These are phyloP conservation scores for Fragilaria radians DNA, from an alignment of 108 stramenopile genomes.

Conservation along the genomic window DNA sequence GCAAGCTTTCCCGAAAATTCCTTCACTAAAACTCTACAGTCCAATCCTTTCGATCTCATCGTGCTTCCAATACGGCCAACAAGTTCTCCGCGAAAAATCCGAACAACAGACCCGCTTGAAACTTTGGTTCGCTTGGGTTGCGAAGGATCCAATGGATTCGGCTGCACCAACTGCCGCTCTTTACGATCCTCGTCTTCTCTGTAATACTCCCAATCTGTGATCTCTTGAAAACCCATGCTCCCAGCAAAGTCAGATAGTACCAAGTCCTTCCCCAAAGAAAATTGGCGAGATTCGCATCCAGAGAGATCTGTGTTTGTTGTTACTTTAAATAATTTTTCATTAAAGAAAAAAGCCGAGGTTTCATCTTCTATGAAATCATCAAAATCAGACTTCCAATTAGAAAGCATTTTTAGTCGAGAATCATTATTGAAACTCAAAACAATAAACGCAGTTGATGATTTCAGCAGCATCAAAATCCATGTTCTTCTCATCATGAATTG, in stretches of 20 bases:
- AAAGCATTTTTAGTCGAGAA: too few relatives aligned
- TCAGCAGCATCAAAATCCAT: too few relatives aligned
- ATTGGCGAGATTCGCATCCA: constrained; percentile 42
- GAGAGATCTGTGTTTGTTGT: constrained; percentile 53
- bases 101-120: constrained; percentile 63
- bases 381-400: too few relatives aligned
- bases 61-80: constrained; percentile 36
- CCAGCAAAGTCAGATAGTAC: constrained; percentile 62
- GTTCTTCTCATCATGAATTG: too few relatives aligned
- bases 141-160: constrained; percentile 59
- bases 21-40: constrained; percentile 61
- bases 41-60: constrained; percentile 51
- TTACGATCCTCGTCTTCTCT: constrained; percentile 22
- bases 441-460: too few relatives aligned
- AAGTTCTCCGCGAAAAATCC: constrained; percentile 73
- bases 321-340: neutral
- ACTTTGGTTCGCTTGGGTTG: constrained; percentile 58
- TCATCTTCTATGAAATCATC: too few relatives aligned
- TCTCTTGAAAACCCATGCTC: constrained; percentile 53
- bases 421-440: too few relatives aligned
- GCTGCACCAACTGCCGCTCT: constrained; percentile 27
- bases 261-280: constrained; percentile 61
- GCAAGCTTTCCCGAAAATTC: constrained; percentile 65
- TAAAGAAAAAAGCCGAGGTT: neutral
- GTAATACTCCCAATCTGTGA: constrained; percentile 76